These are phyloP conservation scores for Lasiosphaeria miniovina DNA, from an alignment of 495 filamentous ascomycete species.

Conservation along the genomic window DNA sequence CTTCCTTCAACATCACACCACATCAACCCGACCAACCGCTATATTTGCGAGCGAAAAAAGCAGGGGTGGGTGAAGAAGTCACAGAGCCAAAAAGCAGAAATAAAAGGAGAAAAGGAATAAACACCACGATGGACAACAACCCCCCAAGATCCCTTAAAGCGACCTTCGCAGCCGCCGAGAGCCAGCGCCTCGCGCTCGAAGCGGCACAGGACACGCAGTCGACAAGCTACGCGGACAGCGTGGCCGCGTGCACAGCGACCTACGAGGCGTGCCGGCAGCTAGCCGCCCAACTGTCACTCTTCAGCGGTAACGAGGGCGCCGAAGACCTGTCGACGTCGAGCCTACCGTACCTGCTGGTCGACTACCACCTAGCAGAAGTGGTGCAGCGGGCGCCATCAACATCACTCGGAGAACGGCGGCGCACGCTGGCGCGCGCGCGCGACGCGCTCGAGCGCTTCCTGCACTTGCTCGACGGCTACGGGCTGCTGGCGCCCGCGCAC, in stretches of 20 bases:
- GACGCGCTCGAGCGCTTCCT: slow-evolving; percentile 74
- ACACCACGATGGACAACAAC: slow-evolving; percentile 18
- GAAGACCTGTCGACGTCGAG: slow-evolving; percentile 86
- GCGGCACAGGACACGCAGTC: slow-evolving; percentile 47
- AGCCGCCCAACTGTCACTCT: slow-evolving; percentile 68
- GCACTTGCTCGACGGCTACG: slow-evolving; percentile 71
- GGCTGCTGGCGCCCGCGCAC: slow-evolving; percentile 63
- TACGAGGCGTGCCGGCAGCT: slow-evolving; percentile 72
- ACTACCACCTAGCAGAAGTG: slow-evolving; percentile 34
- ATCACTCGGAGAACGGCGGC: slow-evolving; percentile 58
- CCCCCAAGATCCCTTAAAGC: slow-evolving; percentile 42
- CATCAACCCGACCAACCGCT: too few species aligned
- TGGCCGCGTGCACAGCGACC: slow-evolving; percentile 64
- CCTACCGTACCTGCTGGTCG: slow-evolving; percentile 60
- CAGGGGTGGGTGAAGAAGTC: too few species aligned
- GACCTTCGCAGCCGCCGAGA: slow-evolving; percentile 55
- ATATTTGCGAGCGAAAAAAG: too few species aligned
- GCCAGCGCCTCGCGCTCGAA: slow-evolving; percentile 36
- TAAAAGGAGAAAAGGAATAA: not conserved
- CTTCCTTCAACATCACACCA: too few species aligned
- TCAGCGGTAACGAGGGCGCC: slow-evolving; percentile 84
- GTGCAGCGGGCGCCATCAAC: slow-evolving; percentile 46
- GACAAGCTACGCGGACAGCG: slow-evolving; percentile 52
- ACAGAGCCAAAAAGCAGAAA: too few species aligned
- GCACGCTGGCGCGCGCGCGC: slow-evolving; percentile 58